Base-by-base conservation (phyloP, 352 stramenopile genomes). In the Peronospora farinosa region DNA sequence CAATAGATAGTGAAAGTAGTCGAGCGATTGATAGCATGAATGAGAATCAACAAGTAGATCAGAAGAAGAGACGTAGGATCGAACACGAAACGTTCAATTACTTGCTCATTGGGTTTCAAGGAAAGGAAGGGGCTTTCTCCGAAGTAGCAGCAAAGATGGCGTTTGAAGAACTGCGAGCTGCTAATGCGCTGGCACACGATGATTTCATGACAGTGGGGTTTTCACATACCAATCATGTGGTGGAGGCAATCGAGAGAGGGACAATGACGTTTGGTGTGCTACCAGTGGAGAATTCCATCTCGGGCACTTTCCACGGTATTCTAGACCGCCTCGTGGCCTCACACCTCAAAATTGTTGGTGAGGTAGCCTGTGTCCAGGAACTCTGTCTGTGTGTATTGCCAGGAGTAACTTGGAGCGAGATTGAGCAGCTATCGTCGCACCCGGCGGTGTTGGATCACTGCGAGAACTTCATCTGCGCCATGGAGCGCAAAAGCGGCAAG, bases 261-360 rank as follows among this genome's bases (percentile, higher is more conserved):
- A 69, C 80, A 38, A 65, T 86, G 30, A 63, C 75, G 19, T 86
- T 72, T 51, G 78, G 57, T 23, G 75, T 88, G 31, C 32, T 88
- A 38, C 78, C 78, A 2, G 66, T 86, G 36, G 73, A 86, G 49
- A 86, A 88, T 67, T 88, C 75, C 7, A 73, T 84, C 46, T 86
- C 74, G 0, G 78, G 74, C 45, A 88, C 73, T 27, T 86, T 88
- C 47, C 78, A 88, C 52, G 72, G 73, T 45, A 86, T 77, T 52
- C 47, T 86, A 33, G 78, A 88, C 41, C 63, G 71, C 5, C 60
- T 88, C 2, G 76, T 88, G 41, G 66, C 68, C 1, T 83, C 67
- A 2, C 63, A 85, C 31, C 57, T 87, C 23, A 80, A 86, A 57
- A 87, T 88, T 38, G 72, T 88, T 8, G 74, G 78, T 30, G 78